Conservation (phyloP, 352 stramenopile species). For the Globisporangium canariense region DNA sequence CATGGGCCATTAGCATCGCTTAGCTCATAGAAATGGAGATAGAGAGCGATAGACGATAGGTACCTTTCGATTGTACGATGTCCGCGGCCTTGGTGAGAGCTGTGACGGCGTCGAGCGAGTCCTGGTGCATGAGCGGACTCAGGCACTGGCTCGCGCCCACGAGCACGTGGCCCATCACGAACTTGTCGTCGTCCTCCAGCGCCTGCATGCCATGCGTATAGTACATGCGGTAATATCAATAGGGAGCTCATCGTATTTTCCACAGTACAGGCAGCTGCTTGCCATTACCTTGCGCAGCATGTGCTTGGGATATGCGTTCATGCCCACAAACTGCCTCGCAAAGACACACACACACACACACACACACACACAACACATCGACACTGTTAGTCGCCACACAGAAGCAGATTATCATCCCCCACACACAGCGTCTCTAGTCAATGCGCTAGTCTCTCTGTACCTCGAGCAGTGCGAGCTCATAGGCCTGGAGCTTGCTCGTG, state of each 20-base stretch:
- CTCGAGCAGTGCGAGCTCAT: slow-evolving; percentile 65
- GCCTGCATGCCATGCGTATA: slow-evolving; percentile 19
- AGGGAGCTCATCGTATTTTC: background rate
- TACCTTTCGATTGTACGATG: slow-evolving; percentile 41
- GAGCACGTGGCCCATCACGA: slow-evolving; percentile 84
- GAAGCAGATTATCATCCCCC: background rate
- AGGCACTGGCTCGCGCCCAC: slow-evolving; percentile 74
- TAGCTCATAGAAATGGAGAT: too few relatives aligned
- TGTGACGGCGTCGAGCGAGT: slow-evolving; percentile 46
- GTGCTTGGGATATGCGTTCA: slow-evolving; percentile 77
- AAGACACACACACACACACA: background rate
- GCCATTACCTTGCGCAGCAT: slow-evolving; percentile 51
- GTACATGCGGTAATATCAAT: background rate
- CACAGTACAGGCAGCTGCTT: background rate
- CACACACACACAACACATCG: background rate
- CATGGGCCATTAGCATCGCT: too few relatives aligned
- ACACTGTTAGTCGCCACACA: background rate
- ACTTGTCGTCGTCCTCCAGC: slow-evolving; percentile 50
- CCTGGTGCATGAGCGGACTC: slow-evolving; percentile 56
- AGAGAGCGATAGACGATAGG: background rate
- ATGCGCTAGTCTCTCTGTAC: slow-evolving; percentile 15
- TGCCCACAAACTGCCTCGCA: slow-evolving; percentile 55
- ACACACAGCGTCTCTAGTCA: background rate
- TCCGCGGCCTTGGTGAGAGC: slow-evolving; percentile 29
- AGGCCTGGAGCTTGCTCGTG: slow-evolving; percentile 71